Percentiles rank a stretch among this genome's conserved stretches.
Conservation (phyloP, 345 rosid genomes). For the Nephelium lappaceum region DNA sequence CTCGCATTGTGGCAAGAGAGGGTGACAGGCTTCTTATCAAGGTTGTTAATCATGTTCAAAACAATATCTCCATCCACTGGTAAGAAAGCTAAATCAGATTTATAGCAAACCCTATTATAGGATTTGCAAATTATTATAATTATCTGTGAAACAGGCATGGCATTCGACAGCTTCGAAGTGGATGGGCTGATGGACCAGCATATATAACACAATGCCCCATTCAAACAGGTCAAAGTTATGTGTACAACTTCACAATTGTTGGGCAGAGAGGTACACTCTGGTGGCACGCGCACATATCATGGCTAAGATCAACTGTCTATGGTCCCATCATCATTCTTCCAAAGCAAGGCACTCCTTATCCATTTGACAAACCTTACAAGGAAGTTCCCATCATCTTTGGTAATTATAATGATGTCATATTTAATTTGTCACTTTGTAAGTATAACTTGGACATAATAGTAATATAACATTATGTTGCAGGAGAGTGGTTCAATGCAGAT, state of each 20-base stretch:
- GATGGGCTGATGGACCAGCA: constrained; percentile 73
- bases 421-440: too few species aligned
- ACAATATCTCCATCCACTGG: constrained; percentile 60
- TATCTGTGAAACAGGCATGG: constrained; percentile 50
- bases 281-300: constrained; percentile 62
- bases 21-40: constrained; percentile 55
- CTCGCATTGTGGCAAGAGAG: constrained; percentile 55
- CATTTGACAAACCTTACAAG: constrained; percentile 73
- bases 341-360: constrained; percentile 56
- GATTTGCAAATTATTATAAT: background rate
- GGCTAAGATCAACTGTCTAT: constrained; percentile 75
- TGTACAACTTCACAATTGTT: constrained; percentile 59
- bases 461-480: constrained; percentile 31
- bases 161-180: constrained; percentile 51
- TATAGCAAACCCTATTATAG: background rate
- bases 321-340: constrained; percentile 82
- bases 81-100: constrained; percentile 2
- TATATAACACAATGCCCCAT: constrained; percentile 67
- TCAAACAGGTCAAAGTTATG: constrained; percentile 54
- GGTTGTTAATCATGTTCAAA: constrained; percentile 53
- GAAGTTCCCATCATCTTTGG: constrained; percentile 76
- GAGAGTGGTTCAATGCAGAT: constrained; percentile 80
- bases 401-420: constrained; percentile 11
- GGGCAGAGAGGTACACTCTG: constrained; percentile 66
- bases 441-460: background rate